Conservation (phyloP, 495 filamentous ascomycete species). For the Podospora sp. region DNA sequence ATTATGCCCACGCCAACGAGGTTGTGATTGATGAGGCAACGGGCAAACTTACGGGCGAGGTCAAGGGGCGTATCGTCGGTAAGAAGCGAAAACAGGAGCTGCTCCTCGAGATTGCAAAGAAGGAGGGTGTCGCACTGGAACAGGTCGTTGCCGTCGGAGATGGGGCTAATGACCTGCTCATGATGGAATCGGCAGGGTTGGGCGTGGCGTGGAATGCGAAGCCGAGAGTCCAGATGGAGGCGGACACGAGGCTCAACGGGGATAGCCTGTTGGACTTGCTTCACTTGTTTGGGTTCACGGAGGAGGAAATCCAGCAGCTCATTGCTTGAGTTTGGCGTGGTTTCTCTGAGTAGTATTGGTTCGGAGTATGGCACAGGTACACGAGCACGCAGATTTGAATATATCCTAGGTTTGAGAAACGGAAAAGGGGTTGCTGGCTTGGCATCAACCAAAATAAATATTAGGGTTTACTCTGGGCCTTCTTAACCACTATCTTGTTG, state of each 20-base stretch:
- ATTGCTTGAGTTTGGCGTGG: conserved; percentile 20
- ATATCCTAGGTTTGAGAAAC: background rate
- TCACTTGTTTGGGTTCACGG: conserved; percentile 77
- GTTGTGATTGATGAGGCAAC: conserved; percentile 64
- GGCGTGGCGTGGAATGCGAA: conserved; percentile 96
- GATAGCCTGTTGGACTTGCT: conserved; percentile 78
- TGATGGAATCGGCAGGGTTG: conserved; percentile 86
- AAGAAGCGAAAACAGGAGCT: conserved; percentile 76
- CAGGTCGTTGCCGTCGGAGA: conserved; percentile 88
- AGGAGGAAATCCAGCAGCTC: conserved; percentile 63
- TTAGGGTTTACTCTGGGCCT: too few relatives aligned
- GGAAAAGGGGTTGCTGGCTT: too few relatives aligned
- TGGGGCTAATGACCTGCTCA: conserved; percentile 91
- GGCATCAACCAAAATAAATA: too few relatives aligned
- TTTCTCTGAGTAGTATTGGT: background rate
- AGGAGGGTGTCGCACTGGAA: conserved; percentile 69
- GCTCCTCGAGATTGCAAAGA: conserved; percentile 72
- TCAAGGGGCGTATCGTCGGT: conserved; percentile 78
- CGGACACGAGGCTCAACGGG: conserved; percentile 79
- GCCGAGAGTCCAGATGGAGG: conserved; percentile 83
- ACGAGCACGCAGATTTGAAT: background rate
- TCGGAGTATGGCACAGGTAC: background rate
- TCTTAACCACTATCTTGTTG: too few relatives aligned
- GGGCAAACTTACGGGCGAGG: conserved; percentile 75
- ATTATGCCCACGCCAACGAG: conserved; percentile 87